Conservation (phyloP, 129 eudicot species). For the Heracleum sosnowskyi region DNA sequence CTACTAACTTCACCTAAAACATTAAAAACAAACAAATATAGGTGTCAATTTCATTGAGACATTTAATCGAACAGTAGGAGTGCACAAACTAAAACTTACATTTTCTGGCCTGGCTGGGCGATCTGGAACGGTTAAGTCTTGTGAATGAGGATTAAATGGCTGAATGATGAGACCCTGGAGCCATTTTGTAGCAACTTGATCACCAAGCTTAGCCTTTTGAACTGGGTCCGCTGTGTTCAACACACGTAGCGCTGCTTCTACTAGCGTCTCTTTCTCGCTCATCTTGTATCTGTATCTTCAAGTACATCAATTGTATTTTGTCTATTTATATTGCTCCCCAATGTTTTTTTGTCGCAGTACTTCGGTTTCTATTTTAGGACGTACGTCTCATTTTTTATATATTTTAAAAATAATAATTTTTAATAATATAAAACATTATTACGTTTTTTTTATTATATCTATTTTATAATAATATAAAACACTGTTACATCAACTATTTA, state of each 20-base stretch:
- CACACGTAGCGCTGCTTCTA: constrained; percentile 74
- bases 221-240: constrained; percentile 75
- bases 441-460: no score
- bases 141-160: constrained; percentile 46
- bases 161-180: constrained; percentile 41
- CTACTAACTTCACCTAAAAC: constrained; percentile 71
- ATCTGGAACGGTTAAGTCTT: constrained; percentile 57
- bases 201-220: constrained; percentile 80
- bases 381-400: no score
- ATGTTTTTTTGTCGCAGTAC: no score
- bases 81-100: constrained; percentile 16
- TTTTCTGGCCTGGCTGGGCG: constrained; percentile 68
- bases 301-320: no score
- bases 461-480: no score
- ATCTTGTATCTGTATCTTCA: no score
- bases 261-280: constrained; percentile 50
- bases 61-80: constrained; percentile 50
- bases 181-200: constrained; percentile 68
- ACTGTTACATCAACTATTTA: no score
- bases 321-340: no score
- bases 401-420: no score
- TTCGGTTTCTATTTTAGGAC: no score
- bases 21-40: neutral
- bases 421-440: no score
- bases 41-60: constrained; percentile 15